These are phyloP conservation scores for Stagonosporopsis vannaccii DNA, from an alignment of 2,329 filamentous ascomycete genomes.

Conservation along the genomic window DNA sequence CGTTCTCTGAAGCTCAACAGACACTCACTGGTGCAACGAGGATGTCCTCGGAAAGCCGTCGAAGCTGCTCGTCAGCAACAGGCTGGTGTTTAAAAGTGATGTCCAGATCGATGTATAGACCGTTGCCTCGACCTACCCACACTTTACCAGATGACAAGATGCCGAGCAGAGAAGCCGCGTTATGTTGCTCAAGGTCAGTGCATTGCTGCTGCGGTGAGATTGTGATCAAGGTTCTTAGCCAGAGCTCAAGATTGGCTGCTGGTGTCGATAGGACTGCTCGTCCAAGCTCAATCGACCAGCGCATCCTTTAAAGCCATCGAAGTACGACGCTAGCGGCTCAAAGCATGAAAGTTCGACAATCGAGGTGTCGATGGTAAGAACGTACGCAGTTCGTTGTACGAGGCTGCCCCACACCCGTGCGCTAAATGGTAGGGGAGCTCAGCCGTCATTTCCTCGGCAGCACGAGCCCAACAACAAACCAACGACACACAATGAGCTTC, in stretches of 20 bases:
- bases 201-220: constrained; percentile 37
- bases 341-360: not conserved
- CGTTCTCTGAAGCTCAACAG: too few species aligned
- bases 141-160: constrained; percentile 32
- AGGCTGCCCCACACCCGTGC: constrained; percentile 26
- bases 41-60: constrained; percentile 33
- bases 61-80: constrained; percentile 26
- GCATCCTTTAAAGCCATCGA: constrained; percentile 28
- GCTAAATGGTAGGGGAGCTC: constrained; percentile 24
- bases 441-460: constrained; percentile 28
- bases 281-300: constrained; percentile 42
- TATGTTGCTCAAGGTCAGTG: constrained; percentile 34
- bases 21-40: constrained; percentile 39
- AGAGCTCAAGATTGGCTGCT: constrained; percentile 41
- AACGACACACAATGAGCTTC: constrained; percentile 30
- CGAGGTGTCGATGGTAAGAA: constrained; percentile 4
- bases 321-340: constrained; percentile 6
- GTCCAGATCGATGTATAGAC: constrained; percentile 40
- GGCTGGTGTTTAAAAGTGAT: constrained; percentile 37
- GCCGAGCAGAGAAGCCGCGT: constrained; percentile 23
- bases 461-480: constrained; percentile 10
- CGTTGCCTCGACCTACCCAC: constrained; percentile 46
- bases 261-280: constrained; percentile 42
- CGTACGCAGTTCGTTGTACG: constrained; percentile 11
- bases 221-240: constrained; percentile 47